Evolutionary conservation across 768 basidiomycete species (phyloP).

Genomic region (Tulasnella calospora): DNA sequence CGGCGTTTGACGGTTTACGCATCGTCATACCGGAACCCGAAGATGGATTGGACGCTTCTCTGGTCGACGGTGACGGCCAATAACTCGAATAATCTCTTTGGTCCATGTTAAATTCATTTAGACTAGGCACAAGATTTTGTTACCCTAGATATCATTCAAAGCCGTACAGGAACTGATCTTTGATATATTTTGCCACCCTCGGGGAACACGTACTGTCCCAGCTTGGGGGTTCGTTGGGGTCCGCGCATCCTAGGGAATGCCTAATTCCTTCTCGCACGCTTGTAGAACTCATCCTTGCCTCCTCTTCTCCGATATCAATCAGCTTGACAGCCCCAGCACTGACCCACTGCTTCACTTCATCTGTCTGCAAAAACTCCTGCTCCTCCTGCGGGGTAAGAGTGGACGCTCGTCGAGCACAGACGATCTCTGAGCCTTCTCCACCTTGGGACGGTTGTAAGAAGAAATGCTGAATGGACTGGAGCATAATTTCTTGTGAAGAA

Average conservation of each 20-base stretch:
- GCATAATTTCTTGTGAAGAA: conserved; percentile 47
- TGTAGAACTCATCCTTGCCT: conserved; percentile 64
- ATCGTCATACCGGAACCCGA: conserved; percentile 46
- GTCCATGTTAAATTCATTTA: background rate
- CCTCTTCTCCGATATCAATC: conserved; percentile 55
- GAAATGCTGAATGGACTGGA: conserved; percentile 50
- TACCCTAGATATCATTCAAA: background rate
- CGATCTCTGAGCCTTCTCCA: conserved; percentile 35
- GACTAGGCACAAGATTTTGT: background rate
- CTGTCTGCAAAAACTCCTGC: conserved; percentile 33
- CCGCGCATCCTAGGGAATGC: background rate
- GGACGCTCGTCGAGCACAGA: conserved; percentile 56
- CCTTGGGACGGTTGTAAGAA: conserved; percentile 43
- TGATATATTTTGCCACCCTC: conserved; percentile 51
- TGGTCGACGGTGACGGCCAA: conserved; percentile 49
- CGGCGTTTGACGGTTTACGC: conserved; percentile 69
- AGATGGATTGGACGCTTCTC: conserved; percentile 33
- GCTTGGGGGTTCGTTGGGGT: conserved; percentile 31
- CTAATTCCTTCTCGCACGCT: conserved; percentile 50
- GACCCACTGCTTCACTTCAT: conserved; percentile 49
- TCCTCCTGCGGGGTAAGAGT: conserved; percentile 34
- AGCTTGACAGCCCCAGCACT: conserved; percentile 50
- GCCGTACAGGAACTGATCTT: conserved; percentile 45
- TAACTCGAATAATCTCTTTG: background rate
- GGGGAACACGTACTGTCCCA: conserved; percentile 51